phyloP scores from a whole-genome alignment of 2,329 filamentous ascomycete species.

The Zalaria sp. region DNA sequence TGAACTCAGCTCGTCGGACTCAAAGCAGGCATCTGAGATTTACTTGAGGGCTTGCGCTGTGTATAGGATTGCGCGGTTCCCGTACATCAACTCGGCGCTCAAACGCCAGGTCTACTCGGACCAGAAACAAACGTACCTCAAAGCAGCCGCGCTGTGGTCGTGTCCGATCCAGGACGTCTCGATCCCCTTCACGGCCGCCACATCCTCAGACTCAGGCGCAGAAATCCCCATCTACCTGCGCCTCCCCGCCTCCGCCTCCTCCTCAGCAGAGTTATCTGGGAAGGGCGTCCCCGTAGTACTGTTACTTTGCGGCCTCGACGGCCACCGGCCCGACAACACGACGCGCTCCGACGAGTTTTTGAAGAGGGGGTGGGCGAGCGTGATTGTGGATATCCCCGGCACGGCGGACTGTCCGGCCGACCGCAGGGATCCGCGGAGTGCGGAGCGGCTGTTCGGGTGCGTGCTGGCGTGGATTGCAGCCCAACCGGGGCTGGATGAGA shows the following conservation, averaged over 20 bases:
- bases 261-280: constrained; percentile 6
- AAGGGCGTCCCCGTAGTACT: constrained; percentile 32
- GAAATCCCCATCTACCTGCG: constrained; percentile 26
- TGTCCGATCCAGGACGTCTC: constrained; percentile 22
- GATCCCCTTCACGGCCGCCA: constrained; percentile 24
- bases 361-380: constrained; percentile 45
- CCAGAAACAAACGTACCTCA: constrained; percentile 23
- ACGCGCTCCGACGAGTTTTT: constrained; percentile 47
- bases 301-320: constrained; percentile 48
- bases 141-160: constrained; percentile 19
- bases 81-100: constrained; percentile 21
- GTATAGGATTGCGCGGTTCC: constrained; percentile 22
- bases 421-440: constrained; percentile 41
- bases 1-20: constrained; percentile 10
- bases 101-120: constrained; percentile 19
- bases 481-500: constrained; percentile 40
- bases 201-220: constrained; percentile 17
- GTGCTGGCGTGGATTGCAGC: constrained; percentile 45
- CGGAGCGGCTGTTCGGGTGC: constrained; percentile 49
- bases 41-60: constrained; percentile 22
- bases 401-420: constrained; percentile 55
- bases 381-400: constrained; percentile 47
- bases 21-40: constrained; percentile 15
- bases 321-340: constrained; percentile 50
- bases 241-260: constrained; percentile 17